phyloP scores from a whole-genome alignment of 768 basidiomycete species.

The Mycena leptocephala region DNA sequence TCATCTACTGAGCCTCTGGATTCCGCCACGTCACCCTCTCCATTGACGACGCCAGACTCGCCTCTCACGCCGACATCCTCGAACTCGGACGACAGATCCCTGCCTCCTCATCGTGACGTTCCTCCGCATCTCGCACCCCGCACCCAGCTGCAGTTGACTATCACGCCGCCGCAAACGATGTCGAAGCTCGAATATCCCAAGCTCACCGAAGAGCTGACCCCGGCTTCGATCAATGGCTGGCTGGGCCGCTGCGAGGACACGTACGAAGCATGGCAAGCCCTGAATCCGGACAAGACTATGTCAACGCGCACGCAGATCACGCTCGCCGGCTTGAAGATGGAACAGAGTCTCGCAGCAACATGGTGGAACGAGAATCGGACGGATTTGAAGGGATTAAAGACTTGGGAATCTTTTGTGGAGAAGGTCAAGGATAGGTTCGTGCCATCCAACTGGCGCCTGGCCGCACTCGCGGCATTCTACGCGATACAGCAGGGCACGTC shows the following conservation, averaged over 20 bases:
- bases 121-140: neutral
- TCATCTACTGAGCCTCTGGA: neutral
- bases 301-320: neutral
- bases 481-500: neutral
- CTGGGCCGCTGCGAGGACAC: constrained; percentile 11
- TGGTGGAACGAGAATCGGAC: constrained; percentile 4
- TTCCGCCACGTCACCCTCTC: constrained; percentile 4
- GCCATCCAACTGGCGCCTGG: neutral
- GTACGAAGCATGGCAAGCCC: neutral
- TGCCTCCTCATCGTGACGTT: neutral
- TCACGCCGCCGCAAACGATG: neutral
- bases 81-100: neutral
- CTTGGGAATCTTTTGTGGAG: neutral
- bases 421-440: constrained; percentile 5
- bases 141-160: too few relatives aligned
- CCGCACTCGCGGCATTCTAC: neutral
- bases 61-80: neutral
- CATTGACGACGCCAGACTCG: neutral
- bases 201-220: neutral
- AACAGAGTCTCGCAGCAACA: neutral
- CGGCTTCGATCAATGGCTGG: neutral
- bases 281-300: neutral
- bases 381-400: neutral
- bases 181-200: constrained; percentile 6
- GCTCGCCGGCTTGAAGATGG: constrained; percentile 12